Conservation (phyloP, 2,329 filamentous ascomycete species). For the Tolypocladium endophyticum region DNA sequence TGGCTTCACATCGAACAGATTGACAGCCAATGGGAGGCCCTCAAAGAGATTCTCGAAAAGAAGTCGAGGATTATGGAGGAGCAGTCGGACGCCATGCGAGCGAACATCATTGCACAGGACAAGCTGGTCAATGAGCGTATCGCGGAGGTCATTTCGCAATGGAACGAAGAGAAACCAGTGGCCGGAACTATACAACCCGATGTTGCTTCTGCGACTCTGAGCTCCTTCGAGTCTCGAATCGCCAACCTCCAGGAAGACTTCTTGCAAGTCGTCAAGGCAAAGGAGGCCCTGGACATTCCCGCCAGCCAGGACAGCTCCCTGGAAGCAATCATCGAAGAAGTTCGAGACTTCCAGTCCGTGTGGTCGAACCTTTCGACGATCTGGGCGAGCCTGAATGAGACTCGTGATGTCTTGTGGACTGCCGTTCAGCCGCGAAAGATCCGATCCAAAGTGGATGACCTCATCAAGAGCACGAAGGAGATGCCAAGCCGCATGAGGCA, state of each 20-base stretch:
- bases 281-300: slow-evolving; percentile 88
- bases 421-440: slow-evolving; percentile 93
- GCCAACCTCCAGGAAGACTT: slow-evolving; percentile 78
- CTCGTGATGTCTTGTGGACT: slow-evolving; percentile 86
- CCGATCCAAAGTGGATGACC: slow-evolving; percentile 73
- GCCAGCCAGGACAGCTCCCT: slow-evolving; percentile 72
- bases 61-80: slow-evolving; percentile 95
- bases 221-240: slow-evolving; percentile 74
- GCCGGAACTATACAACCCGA: slow-evolving; percentile 89
- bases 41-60: slow-evolving; percentile 83
- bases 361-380: slow-evolving; percentile 94
- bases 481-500: slow-evolving; percentile 99
- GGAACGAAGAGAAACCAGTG: slow-evolving; percentile 95
- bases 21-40: slow-evolving; percentile 86
- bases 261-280: slow-evolving; percentile 90
- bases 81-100: slow-evolving; percentile 86
- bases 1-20: slow-evolving; percentile 97
- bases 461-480: slow-evolving; percentile 97
- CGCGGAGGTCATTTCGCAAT: slow-evolving; percentile 69
- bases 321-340: slow-evolving; percentile 80
- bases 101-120: slow-evolving; percentile 92
- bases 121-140: slow-evolving; percentile 86
- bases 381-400: slow-evolving; percentile 91
- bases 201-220: slow-evolving; percentile 72
- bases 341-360: slow-evolving; percentile 97